These are phyloP conservation scores for Elasticomyces elasticus DNA, from an alignment of 495 filamentous ascomycete genomes.

Conservation along the genomic window DNA sequence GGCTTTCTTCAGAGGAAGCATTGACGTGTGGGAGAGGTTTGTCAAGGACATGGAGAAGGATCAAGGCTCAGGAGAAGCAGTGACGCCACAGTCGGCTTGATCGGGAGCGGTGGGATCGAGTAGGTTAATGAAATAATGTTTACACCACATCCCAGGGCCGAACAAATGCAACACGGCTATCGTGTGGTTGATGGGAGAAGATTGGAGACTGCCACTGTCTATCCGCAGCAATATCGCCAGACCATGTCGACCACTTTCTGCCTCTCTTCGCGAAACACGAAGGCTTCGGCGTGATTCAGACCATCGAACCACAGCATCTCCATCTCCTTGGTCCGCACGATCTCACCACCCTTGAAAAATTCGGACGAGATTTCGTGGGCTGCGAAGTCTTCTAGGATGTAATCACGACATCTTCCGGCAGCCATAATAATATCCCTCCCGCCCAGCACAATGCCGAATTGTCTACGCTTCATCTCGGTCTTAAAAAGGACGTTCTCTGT, in stretches of 20 bases:
- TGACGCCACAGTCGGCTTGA: no score
- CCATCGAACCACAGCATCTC: neutral
- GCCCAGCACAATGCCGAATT: neutral
- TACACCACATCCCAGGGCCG: no score
- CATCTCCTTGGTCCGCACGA: neutral
- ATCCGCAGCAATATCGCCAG: neutral
- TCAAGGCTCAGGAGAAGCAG: constrained; percentile 29
- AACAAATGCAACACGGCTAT: no score
- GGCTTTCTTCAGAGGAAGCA: constrained; percentile 68
- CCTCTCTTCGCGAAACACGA: neutral
- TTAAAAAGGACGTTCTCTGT: neutral
- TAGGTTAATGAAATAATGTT: no score
- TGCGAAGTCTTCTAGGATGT: neutral
- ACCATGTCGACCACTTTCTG: neutral
- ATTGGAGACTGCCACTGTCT: no score
- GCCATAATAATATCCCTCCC: neutral
- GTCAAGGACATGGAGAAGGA: constrained; percentile 77
- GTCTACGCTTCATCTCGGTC: neutral
- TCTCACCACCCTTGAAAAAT: neutral
- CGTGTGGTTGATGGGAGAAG: no score
- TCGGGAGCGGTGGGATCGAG: no score
- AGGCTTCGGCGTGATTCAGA: neutral
- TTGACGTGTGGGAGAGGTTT: constrained; percentile 84
- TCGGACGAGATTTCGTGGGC: neutral
- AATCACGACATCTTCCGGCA: neutral